Base-by-base conservation (phyloP, 192 early-diverging fungal genomes). In the Coemansia sp. region DNA sequence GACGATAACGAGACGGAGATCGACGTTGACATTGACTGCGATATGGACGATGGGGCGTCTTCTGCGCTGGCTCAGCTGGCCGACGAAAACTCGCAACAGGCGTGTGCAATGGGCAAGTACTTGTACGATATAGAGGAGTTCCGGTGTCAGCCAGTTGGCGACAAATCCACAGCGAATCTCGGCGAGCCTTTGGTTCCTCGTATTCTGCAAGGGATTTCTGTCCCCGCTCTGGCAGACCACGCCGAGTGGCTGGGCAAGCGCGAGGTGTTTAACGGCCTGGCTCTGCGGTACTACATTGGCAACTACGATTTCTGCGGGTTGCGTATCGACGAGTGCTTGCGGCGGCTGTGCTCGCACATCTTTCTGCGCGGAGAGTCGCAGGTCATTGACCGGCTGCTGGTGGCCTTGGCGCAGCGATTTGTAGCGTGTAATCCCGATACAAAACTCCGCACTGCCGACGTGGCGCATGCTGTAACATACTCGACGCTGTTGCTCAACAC, bases 291-390 rank as follows among this genome's bases (percentile, higher is more conserved):
- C 37, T 98, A 93, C 74, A 91, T 98, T 79, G 69, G 84, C n/a
- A 77, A 87, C 74, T 95, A 91, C 83, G 89, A 94, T 68, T 95
- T 94, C 66, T 42, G 64, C 9, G 83, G 78, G 31, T 72, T 88
- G 68, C 83, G 88, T 29, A 75, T 98, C 16, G 95, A 96, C 68
- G 78, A 85, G 61, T 92, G 91, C 13, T 92, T 98, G 60, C 84
- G 95, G 75, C 78, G 74, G 24, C 73, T 98, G 57, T 94, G 94
- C 68, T 77, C 79, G 40, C 90, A 93, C 29, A 84, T 96, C 1
- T 88, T 89, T 21, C 77, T 99, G 62, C 92, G 91, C 53, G 97
- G 92, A 33, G 97, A 99, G 78, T 89, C 95, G 16, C 97, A 99
- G 74, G 87, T 93, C 60, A 90, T 99, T 35, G 95, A 95, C 78